Evolutionary conservation across 2,329 filamentous ascomycete genomes (phyloP), one percentile per base, ranked within the genome.

Genomic region (Macrophomina tecta): DNA sequence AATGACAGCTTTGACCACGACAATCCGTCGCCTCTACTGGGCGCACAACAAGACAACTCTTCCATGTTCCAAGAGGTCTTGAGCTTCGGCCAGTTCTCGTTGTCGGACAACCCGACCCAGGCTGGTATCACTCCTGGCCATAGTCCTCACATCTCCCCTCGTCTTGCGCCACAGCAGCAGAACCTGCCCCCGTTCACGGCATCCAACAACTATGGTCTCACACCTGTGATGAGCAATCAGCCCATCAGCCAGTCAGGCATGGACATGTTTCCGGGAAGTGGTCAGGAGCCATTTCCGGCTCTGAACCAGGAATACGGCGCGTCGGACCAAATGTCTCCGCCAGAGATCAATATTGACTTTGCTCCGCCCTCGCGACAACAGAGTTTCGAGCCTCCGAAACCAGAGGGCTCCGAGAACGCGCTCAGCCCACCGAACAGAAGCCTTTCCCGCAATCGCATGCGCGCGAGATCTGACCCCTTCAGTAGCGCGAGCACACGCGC

Each of bases 271-370:
- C 79, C 81, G 9, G 78, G 76, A 65, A 77, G 80, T 8, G 74
- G 74, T 40, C 82, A 84, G 63, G 84, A 86, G 69, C 74, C 81
- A 3, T 84, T 84, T 65, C 81, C 82, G 3, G 78, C 83, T 63
- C 77, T 84, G 69, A 81, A 83, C 70, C 79, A 83, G 45, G 81
- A 71, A 62, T 86, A 91, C 75, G 87, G 88, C 5, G 89, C 86
- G 75, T 88, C 86, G 53, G 87, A 89, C 60, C 86, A 91, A 71
- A 95, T 97, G 90, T 91, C 90, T 3, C 92, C 94, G n/a, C 94
- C 94, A 0, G 92, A 94, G 62, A 97, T 97, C 79, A 97, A 95
- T 75, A 95, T 97, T 72, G 92, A 97, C 76, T 93, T 92, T 77
- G 94, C 93, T 16, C 94, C 94, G 30, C 89, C 89, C 8, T 87